Evolutionary conservation across 2,329 filamentous ascomycete genomes (phyloP), one percentile per base, ranked within the genome.

Genomic region (Cladosporium colombiae): DNA sequence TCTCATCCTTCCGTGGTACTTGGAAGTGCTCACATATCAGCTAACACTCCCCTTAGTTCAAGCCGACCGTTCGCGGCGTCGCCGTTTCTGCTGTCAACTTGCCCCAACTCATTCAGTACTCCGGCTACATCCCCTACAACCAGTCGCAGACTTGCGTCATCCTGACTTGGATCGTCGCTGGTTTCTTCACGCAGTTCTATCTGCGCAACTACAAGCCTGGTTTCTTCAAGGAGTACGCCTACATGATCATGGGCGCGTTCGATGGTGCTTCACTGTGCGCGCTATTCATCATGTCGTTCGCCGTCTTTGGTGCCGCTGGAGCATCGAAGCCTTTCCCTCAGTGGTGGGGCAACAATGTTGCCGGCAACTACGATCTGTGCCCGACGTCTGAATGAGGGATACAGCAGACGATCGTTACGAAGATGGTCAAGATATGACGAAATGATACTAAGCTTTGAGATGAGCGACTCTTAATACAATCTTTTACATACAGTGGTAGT

Each of bases 51-150:
- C 46, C 18, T 23, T 59, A 84, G 82, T 81, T 84, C 65, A 66
- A 80, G 2, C 84, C 84, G 27, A 83, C 78, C 52, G 78, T 86
- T 64, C 73, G 77, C 7, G 72, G 2, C 13, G 61, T 71, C 50
- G 66, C 66, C 31, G 64, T 61, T 14, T 64, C 52, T 29, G 80
- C 83, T 14, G 74, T 86, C 74, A 86, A 86, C 70, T 70, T 86
- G 62, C 79, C 84, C 0, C 84, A 85, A 68, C 81, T 86, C 65
- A 81, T 86, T 62, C 83, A 85, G 69, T 86, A 80, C 64, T 81
- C 83, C 10, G 84, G 84, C 16, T 85, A 78, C 63, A 82, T 86
- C 62, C 84, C 84, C 0, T 86, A 85, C 75, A 85, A 86, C 72
- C 74, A 78, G 52, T 82, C 81, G 0, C 85, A 86, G 72, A 86